Percentiles rank a stretch among this genome's conserved stretches.
phyloP scores from a whole-genome alignment of 2,329 filamentous ascomycete genomes.

The Aspergillus latus region DNA sequence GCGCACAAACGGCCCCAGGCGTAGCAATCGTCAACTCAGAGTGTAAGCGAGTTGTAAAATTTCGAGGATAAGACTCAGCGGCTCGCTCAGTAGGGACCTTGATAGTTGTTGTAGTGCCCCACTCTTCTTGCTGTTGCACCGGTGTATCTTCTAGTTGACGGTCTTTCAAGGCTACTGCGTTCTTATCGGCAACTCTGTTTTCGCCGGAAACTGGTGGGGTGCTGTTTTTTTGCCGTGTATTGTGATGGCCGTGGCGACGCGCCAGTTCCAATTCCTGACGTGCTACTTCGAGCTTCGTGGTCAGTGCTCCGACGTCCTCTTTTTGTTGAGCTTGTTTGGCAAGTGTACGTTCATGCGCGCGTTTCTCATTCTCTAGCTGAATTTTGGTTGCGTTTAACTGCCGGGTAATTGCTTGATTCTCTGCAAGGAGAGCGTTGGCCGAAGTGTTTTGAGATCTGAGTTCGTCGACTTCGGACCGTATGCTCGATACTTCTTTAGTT shows the following conservation, averaged over 20 bases:
- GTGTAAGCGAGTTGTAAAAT: slow-evolving; percentile 36
- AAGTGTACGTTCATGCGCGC: slow-evolving; percentile 62
- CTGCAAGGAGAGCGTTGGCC: slow-evolving; percentile 69
- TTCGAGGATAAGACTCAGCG: slow-evolving; percentile 40
- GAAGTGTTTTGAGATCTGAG: slow-evolving; percentile 58
- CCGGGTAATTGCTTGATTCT: slow-evolving; percentile 77
- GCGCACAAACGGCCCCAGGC: slow-evolving; percentile 47
- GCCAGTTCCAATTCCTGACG: slow-evolving; percentile 45
- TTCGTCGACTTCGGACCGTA: slow-evolving; percentile 64
- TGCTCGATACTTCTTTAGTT: slow-evolving; percentile 57
- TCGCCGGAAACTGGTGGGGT: slow-evolving; percentile 69
- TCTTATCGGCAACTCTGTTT: slow-evolving; percentile 66
- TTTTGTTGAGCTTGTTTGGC: slow-evolving; percentile 33
- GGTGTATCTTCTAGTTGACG: slow-evolving; percentile 67
- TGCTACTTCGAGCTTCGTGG: slow-evolving; percentile 48
- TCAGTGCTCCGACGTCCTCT: slow-evolving; percentile 43
- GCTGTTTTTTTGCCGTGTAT: slow-evolving; percentile 44
- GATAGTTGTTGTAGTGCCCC: slow-evolving; percentile 26
- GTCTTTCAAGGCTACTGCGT: slow-evolving; percentile 68
- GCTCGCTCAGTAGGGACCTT: slow-evolving; percentile 37
- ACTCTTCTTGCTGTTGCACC: slow-evolving; percentile 43
- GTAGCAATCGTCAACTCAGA: slow-evolving; percentile 52
- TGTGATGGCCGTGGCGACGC: slow-evolving; percentile 45
- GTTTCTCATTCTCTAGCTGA: slow-evolving; percentile 78
- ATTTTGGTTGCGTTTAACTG: slow-evolving; percentile 75